Evolutionary conservation across 352 stramenopile species (phyloP), one percentile per base, ranked within the genome.

Genomic region (Phytopythium vexans): DNA sequence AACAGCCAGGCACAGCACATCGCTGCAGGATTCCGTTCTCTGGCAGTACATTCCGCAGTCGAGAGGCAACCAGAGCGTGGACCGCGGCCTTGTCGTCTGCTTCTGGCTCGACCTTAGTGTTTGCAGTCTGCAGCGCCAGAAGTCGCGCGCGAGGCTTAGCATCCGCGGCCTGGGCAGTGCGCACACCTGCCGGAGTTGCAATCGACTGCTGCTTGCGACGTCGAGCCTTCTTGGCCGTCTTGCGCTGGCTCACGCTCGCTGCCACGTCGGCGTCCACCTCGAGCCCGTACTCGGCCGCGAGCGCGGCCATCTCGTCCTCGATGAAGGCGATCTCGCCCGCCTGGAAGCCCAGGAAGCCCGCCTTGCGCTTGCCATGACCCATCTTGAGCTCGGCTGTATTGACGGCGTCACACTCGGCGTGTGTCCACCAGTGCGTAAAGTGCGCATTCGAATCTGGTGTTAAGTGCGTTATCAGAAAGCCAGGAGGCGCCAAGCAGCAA

Each of bases 271-370:
- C 50, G 52, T 93, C 80, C 50, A 93, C 65, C 14, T 79, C 51
- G 32, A 93, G 78, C 4, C 82, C 82, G 59, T 91, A 93, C 68
- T 93, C 82, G 48, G 72, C 70, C 11, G 82, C 82, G 15, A 91
- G 68, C 42, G 82, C 81, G 1, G 76, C 80, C 74, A 93, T 93
- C 55, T 93, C 82, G 43, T 93, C 82, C 52, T 93, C 82, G 41
- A 93, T 93, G 67, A 89, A 93, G 52, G 80, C 82, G 56, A 93
- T 89, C 54, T 93, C 80, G 51, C 55, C 66, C 14, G 70, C 60
- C 58, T 89, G 74, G 62, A 93, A 88, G 52, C 81, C 81, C 50
- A 91, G 62, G 65, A 82, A 72, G 16, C 79, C 80, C 9, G 75
- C 74, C 64, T 89, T 89, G 59, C 83, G 80, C 74, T 92, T 92